phyloP scores from a whole-genome alignment of 1,139 yeast species.

The Petasospora fabianii region DNA sequence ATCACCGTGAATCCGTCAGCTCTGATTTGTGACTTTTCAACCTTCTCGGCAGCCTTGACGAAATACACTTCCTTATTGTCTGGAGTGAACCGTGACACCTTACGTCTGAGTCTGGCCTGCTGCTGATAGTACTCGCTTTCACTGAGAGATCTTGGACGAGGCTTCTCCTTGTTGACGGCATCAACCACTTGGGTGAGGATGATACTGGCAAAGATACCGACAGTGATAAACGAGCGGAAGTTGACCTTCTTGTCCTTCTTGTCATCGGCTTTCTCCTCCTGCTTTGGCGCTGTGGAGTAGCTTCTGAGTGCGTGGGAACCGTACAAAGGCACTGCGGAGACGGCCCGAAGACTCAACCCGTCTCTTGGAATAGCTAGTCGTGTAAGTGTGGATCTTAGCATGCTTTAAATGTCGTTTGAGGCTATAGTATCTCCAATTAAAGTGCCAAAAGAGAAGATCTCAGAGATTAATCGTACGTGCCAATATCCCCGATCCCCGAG shows the following conservation, averaged over 20 bases:
- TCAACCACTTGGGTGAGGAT: slow-evolving; percentile 51
- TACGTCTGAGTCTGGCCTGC: slow-evolving; percentile 26
- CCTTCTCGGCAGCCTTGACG: slow-evolving; percentile 7
- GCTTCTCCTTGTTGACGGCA: slow-evolving; percentile 49
- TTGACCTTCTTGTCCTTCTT: slow-evolving; percentile 34
- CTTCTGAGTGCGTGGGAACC: slow-evolving; percentile 3
- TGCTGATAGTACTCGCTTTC: slow-evolving; percentile 26
- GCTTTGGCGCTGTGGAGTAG: slow-evolving; percentile 8
- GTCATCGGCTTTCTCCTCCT: too few species aligned
- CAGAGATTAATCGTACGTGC: too few species aligned
- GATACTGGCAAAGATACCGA: slow-evolving; percentile 50
- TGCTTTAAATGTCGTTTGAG: too few species aligned
- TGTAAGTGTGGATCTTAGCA: too few species aligned
- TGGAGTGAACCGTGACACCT: slow-evolving; percentile 18
- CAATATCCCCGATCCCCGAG: too few species aligned
- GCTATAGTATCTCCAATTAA: too few species aligned
- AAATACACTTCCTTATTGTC: slow-evolving; percentile 24
- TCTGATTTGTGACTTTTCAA: slow-evolving; percentile 5
- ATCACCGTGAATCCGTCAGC: slow-evolving; percentile 16
- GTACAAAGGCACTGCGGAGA: background rate
- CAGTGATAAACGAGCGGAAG: slow-evolving; percentile 45
- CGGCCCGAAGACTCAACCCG: too few species aligned
- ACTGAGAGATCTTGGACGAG: slow-evolving; percentile 27
- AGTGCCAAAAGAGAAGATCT: too few species aligned
- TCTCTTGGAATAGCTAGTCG: too few species aligned